Base-by-base conservation (phyloP, 2,329 filamentous ascomycete species). In the Ophiosphaerella korrae region DNA sequence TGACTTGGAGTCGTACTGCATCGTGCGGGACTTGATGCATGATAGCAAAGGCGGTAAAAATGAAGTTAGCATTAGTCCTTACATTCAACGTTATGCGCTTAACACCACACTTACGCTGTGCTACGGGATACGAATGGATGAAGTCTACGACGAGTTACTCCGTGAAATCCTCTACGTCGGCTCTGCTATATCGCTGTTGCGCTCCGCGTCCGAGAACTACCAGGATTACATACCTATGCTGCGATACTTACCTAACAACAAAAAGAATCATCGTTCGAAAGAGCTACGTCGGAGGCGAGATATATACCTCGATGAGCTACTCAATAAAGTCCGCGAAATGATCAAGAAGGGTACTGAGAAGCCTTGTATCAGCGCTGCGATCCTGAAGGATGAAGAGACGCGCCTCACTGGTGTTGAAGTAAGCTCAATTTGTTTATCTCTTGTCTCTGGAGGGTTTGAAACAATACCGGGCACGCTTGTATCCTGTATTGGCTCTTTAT, bases 41-140 rank as follows among this genome's bases (percentile, higher is more conserved):
- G 79, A 82, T 52, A 78, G 75, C 52, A 63, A 72, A 8, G 66
- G 71, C 23, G 77, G 76, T 2, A 66, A 69, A 5, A 47, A 74
- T 0, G 78, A 81, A 55, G 71, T 81, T 42, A 75, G 73, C 39
- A 65, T 82, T 2, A 68, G 80, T 5, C 79, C 79, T 0, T 82
- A 82, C 51, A 78, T 83, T 29, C 80, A 82, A 55, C 72, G 80
- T 12, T 83, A 78, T 62, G 80, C 80, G 0, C 70, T 83, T 7
- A 83, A 82, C 63, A 82, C 80, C 0, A 82, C 80, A 0, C 64
- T 83, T 14, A 83, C 80, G 0, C 73, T 83, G 1, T 82, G 79
- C 58, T 83, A 83, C 44, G 80, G 80, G 0, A 81, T 82, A 34
- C 75, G 80, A 1, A 83, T 83, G 80, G 80, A 82, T 58, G 74